These are phyloP conservation scores for Cordyceps militaris DNA, from an alignment of 2,329 filamentous ascomycete species.

Conservation along the genomic window DNA sequence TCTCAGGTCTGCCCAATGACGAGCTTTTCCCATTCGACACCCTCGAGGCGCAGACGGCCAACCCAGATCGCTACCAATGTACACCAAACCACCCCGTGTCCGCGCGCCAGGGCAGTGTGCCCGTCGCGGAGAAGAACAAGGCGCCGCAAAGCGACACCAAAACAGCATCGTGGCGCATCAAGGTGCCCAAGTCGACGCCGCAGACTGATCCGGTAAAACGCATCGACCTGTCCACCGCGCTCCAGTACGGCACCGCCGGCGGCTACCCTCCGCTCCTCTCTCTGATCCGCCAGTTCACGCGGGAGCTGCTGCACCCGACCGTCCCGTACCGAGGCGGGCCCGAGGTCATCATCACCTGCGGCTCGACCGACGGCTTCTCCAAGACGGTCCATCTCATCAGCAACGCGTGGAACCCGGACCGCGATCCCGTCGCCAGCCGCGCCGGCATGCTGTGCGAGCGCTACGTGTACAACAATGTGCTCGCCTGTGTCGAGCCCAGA, in stretches of 20 bases:
- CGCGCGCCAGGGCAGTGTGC: constrained; percentile 15
- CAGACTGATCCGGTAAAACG: constrained; percentile 55
- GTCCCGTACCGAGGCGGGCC: constrained; percentile 71
- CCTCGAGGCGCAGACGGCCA: constrained; percentile 72
- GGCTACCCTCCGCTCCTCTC: constrained; percentile 73
- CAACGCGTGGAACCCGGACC: constrained; percentile 65
- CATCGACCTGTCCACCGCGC: constrained; percentile 72
- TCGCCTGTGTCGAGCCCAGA: constrained; percentile 58
- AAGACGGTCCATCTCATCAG: constrained; percentile 72
- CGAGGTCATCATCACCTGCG: constrained; percentile 72
- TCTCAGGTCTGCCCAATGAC: constrained; percentile 67
- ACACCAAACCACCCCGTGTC: constrained; percentile 52
- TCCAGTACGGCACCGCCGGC: constrained; percentile 80
- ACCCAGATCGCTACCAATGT: constrained; percentile 66
- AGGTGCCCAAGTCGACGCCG: constrained; percentile 61
- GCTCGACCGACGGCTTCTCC: constrained; percentile 76
- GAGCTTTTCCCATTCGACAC: constrained; percentile 87
- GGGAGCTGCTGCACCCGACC: constrained; percentile 70
- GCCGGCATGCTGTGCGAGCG: constrained; percentile 74
- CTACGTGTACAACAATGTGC: constrained; percentile 72
- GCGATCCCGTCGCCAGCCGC: constrained; percentile 59
- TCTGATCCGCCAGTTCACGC: constrained; percentile 73
- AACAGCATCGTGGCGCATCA: constrained; percentile 46
- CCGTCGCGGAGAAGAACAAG: constrained; percentile 7
- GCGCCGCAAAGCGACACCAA: constrained; percentile 22